Base-by-base conservation (phyloP, 1,139 yeast genomes). In the Geotrichum fermentans region DNA sequence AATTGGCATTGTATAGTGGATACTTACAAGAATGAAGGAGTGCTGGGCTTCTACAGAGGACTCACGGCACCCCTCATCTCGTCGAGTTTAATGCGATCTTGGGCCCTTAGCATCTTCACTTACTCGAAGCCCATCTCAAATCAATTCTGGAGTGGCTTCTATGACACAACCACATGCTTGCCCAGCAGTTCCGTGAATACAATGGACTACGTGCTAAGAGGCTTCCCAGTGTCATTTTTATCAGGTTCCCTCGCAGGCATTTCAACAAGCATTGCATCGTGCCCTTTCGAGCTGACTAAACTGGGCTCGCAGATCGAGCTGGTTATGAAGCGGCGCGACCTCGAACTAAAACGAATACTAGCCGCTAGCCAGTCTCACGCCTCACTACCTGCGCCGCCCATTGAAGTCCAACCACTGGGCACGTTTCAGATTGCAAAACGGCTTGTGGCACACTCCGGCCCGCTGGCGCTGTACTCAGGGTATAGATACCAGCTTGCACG, bases 261-360 rank as follows among this genome's bases (percentile, higher is more conserved):
- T 2, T 70, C 75, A 1, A 81, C 83, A 11, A 76, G 89, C 1
- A 44, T 79, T 4, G 77, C 84, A 62, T 86, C 94, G 2, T 83
- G 92, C 58, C 96, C 96, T 0, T 87, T 87, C 62, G 96, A 87
- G 63, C 79, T 85, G 64, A 81, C 92, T 44, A 88, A 88, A 63
- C 74, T 87, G 7, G 86, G 83, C 55, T 83, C 92, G 36, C 96
- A 88, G 63, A 77, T 87, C 35, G 75, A 72, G 54, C 52, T 63
- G 40, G 61, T 58, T 72, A 79, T 58, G 61, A 75, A 52, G 63
- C 79, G 59, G 74, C 43, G 54, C 13, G 50, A 44, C 6, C 21
- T 77, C 41, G 72, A 73, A 54, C 55, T 59, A 53, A 58, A 61
- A 20, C 48, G 59, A 18, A 49, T 35, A 14, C n/a, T 41, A 16